Evolutionary conservation across 164 flowering plant genomes (phyloP).

Genomic region (Sedum album): DNA sequence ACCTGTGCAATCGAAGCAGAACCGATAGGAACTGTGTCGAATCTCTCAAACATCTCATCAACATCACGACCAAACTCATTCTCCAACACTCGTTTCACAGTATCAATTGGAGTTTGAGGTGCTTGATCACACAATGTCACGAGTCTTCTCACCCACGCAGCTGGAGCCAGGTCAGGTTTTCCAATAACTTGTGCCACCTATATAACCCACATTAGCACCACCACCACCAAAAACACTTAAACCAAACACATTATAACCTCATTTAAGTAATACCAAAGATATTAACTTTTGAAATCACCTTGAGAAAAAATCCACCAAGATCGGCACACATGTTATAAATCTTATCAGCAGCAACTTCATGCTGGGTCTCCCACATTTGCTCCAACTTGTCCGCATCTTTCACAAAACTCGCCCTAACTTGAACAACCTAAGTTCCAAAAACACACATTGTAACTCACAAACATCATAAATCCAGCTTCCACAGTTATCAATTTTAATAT

Average conservation of each 20-base stretch:
- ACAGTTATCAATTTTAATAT: no score
- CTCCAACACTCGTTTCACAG: slow-evolving; percentile 50
- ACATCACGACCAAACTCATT: slow-evolving; percentile 58
- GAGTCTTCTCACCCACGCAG: slow-evolving; percentile 92
- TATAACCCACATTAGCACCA: not conserved
- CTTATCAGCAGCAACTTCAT: slow-evolving; percentile 86
- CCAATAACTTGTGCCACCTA: slow-evolving; percentile 92
- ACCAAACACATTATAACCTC: not conserved
- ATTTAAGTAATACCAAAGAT: slow-evolving; percentile 7
- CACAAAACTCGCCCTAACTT: slow-evolving; percentile 55
- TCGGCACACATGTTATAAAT: slow-evolving; percentile 73
- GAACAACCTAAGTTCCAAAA: slow-evolving; percentile 56
- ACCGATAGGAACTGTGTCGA: slow-evolving; percentile 73
- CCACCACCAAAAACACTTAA: not conserved
- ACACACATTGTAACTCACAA: not conserved
- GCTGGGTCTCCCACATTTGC: slow-evolving; percentile 92
- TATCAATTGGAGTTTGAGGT: slow-evolving; percentile 67
- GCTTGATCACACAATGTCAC: slow-evolving; percentile 90
- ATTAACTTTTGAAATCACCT: no score
- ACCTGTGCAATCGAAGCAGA: slow-evolving; percentile 99
- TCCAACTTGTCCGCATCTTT: slow-evolving; percentile 72
- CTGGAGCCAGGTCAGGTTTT: slow-evolving; percentile 96
- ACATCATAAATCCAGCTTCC: not conserved
- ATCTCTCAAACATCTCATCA: slow-evolving; percentile 63
- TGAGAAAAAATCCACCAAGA: slow-evolving; percentile 93